A percentile compares a stretch with the other conserved stretches of the same genome.
phyloP scores from a whole-genome alignment of 805 yeast genomes.

The Komagataella pastoris region DNA sequence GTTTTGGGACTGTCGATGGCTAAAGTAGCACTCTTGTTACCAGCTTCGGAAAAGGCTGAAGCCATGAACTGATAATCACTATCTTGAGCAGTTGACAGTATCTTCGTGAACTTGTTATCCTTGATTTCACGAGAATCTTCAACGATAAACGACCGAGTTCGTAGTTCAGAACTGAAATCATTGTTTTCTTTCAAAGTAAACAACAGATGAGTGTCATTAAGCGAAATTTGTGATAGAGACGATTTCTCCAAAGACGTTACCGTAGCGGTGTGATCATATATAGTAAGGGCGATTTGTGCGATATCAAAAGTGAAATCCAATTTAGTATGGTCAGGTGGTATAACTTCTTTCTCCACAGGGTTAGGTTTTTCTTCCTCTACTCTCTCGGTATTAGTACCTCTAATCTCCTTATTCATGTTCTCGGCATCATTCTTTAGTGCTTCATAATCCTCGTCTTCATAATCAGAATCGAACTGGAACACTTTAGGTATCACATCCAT shows the following conservation, averaged over 20 bases:
- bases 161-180: conserved; percentile 44
- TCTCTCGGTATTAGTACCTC: conserved; percentile 6
- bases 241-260: conserved; percentile 21
- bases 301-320: conserved; percentile 39
- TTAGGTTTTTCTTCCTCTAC: conserved; percentile 3
- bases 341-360: conserved; percentile 1
- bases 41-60: conserved; percentile 24
- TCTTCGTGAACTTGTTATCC: conserved; percentile 62
- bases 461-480: conserved; percentile 29
- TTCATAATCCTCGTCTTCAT: conserved; percentile 20
- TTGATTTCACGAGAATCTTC: conserved; percentile 54
- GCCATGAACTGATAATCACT: conserved; percentile 64
- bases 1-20: conserved; percentile 72
- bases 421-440: conserved; percentile 54
- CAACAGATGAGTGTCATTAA: conserved; percentile 42
- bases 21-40: conserved; percentile 35
- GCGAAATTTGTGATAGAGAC: conserved; percentile 41
- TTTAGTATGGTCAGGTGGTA: conserved; percentile 14
- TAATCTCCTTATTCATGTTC: conserved; percentile 39
- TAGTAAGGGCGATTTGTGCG: conserved; percentile 50
- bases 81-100: conserved; percentile 58
- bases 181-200: conserved; percentile 40
- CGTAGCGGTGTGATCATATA: conserved; percentile 38
- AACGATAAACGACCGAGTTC: conserved; percentile 61
- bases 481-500: conserved; percentile 42